Base-by-base conservation (phyloP, 164 flowering plant species). In the Chimonanthus praecox region DNA sequence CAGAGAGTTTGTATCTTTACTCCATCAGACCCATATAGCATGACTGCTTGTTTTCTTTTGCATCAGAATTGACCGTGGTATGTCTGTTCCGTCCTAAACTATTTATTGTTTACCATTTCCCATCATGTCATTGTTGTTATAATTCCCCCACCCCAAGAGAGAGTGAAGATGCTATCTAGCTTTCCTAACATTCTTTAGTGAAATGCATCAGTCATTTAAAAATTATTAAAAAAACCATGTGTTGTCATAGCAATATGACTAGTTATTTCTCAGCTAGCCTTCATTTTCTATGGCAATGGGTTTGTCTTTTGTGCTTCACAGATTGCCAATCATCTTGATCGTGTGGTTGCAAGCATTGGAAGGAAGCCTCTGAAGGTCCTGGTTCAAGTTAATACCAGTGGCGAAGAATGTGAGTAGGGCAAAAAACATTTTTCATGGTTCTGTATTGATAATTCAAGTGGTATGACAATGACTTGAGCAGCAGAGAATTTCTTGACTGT, bases 321-420 rank as follows among this genome's bases (percentile, higher is more conserved):
- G 99, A 81, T 92, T 76, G 97, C 97, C 4, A 89, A 88, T 85
- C 84, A 70, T 80, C 91, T 95, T 72, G 89, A 95, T 78, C 92
- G 88, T 67, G 86, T 58, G 1, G 87, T 92, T 76, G 87, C 82
- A 66, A 89, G 68, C 75, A 73, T 87, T 72, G 95, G 91, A 73
- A 87, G 98, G 76, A 85, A 84, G 77, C 99, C 96, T 73, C 83
- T 95, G 74, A 95, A 87, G 80, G 92, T 95, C 68, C 78, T 92
- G 73, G 89, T 95, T 66, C 98, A 92, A 86, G 98, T 95, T 65
- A 95, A 95, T 81, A 91, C 99, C 63, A 95, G 99, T 82, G 98
- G 97, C 68, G 98, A 92, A 87, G 88, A 44, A 78, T 92, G 99
- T 94, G 81, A 86, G 99, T 87, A 68, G 62, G 20, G 68, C 61